A percentile compares a stretch with the other conserved stretches of the same genome.
Evolutionary conservation across 208 protist species (phyloP).

Genomic region (Leishmania gerbilli): DNA sequence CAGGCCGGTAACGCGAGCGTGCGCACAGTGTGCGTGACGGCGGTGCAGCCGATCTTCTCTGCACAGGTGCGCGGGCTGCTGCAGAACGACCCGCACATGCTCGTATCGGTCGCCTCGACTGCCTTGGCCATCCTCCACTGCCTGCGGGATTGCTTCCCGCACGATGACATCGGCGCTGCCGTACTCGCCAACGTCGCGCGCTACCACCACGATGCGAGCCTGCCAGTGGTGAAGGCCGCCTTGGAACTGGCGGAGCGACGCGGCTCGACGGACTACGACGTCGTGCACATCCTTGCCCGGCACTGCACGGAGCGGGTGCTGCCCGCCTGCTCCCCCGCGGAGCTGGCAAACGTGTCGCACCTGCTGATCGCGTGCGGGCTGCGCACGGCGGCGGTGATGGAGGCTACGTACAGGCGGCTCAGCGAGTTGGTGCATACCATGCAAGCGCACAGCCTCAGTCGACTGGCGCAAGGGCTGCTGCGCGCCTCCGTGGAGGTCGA

Average conservation of each 20-base stretch:
- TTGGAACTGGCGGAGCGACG: constrained; percentile 62
- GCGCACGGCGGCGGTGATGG: constrained; percentile 54
- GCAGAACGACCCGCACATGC: constrained; percentile 64
- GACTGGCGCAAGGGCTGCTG: constrained; percentile 49
- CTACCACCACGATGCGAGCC: constrained; percentile 43
- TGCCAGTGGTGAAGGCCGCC: constrained; percentile 53
- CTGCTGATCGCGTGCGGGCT: constrained; percentile 72
- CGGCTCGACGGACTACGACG: constrained; percentile 53
- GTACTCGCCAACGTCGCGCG: constrained; percentile 68
- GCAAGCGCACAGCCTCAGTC: constrained; percentile 36
- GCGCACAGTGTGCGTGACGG: constrained; percentile 66
- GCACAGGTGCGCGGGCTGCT: constrained; percentile 65
- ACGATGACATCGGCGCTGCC: constrained; percentile 55
- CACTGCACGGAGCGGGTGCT: constrained; percentile 52
- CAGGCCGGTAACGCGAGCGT: constrained; percentile 37
- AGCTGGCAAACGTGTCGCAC: constrained; percentile 52
- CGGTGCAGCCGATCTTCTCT: constrained; percentile 70
- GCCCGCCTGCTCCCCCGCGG: constrained; percentile 37
- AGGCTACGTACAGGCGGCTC: constrained; percentile 37
- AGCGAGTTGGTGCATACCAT: constrained; percentile 32
- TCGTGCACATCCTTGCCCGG: constrained; percentile 57
- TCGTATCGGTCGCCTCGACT: constrained; percentile 52
- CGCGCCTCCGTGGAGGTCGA: constrained; percentile 62
- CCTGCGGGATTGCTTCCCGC: constrained; percentile 74
- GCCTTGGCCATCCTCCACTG: constrained; percentile 60